Evolutionary conservation across 2,329 filamentous ascomycete genomes (phyloP).

Genomic region (Arthrobotrys musiformis): DNA sequence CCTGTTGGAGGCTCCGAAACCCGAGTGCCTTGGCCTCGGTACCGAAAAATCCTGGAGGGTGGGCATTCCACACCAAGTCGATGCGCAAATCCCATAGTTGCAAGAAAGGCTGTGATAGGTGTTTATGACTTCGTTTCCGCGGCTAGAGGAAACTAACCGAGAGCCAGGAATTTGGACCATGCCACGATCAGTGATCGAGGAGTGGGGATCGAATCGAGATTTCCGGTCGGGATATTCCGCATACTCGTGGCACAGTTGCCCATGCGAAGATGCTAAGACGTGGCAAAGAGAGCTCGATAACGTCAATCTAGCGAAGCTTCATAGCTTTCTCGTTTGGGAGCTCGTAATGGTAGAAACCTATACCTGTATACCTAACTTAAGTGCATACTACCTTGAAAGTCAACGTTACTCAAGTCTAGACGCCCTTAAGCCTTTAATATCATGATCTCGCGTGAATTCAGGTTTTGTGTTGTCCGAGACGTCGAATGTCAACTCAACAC

Average conservation of each 20-base stretch:
- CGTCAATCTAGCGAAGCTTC: no score
- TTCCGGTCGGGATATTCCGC: not conserved
- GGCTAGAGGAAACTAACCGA: not conserved
- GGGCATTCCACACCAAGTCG: not conserved
- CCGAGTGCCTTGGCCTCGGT: not conserved
- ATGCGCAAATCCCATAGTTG: not conserved
- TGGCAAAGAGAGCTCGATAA: not conserved
- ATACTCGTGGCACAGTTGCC: not conserved
- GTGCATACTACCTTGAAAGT: no score
- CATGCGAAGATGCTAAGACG: not conserved
- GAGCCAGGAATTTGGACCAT: not conserved
- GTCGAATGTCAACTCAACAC: not conserved
- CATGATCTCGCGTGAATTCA: not conserved
- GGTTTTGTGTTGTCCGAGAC: not conserved
- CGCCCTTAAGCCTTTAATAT: no score
- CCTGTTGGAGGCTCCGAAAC: not conserved
- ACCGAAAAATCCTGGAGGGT: not conserved
- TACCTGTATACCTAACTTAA: no score
- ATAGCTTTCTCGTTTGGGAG: no score
- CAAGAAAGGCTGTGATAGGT: not conserved
- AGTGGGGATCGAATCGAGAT: not conserved
- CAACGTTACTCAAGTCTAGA: no score
- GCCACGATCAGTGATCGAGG: not conserved
- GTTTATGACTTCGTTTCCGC: not conserved
- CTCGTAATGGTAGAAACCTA: no score